These are phyloP conservation scores for Penicillium macrosclerotiorum DNA, from an alignment of 495 filamentous ascomycete genomes.

Conservation along the genomic window DNA sequence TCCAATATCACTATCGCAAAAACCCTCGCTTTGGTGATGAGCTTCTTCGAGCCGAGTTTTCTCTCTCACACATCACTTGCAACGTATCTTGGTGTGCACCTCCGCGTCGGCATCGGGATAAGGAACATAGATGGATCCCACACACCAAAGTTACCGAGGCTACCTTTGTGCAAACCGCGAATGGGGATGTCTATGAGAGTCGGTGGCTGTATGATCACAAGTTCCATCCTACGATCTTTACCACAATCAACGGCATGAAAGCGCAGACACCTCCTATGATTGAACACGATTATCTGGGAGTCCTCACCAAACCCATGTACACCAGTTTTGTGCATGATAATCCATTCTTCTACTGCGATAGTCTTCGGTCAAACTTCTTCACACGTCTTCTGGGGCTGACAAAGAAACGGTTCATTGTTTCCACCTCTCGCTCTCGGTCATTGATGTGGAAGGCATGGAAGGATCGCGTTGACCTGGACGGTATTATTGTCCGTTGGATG, in stretches of 20 bases:
- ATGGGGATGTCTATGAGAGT: conserved; percentile 51
- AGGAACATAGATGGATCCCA: conserved; percentile 58
- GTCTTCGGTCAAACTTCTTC: conserved; percentile 44
- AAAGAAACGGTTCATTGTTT: conserved; percentile 50
- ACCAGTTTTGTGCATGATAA: conserved; percentile 58
- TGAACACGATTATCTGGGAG: conserved; percentile 52
- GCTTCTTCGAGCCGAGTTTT: conserved; percentile 56
- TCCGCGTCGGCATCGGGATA: conserved; percentile 50
- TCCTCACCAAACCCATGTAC: conserved; percentile 54
- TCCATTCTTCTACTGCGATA: conserved; percentile 52
- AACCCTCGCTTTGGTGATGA: conserved; percentile 55
- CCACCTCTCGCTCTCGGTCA: conserved; percentile 57
- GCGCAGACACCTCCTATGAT: conserved; percentile 60
- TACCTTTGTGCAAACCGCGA: conserved; percentile 48
- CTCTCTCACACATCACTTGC: conserved; percentile 52
- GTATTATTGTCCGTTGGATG: conserved; percentile 61
- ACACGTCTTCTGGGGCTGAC: conserved; percentile 47
- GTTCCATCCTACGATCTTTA: conserved; percentile 58
- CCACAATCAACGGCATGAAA: conserved; percentile 54
- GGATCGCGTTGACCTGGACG: conserved; percentile 55
- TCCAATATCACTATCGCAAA: conserved; percentile 59
- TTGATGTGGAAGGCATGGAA: conserved; percentile 67
- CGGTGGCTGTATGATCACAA: conserved; percentile 62
- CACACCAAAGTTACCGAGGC: conserved; percentile 59
- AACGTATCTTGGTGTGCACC: conserved; percentile 60